phyloP scores from a whole-genome alignment of 1,139 yeast species.

The Saccharomyces uvarum region DNA sequence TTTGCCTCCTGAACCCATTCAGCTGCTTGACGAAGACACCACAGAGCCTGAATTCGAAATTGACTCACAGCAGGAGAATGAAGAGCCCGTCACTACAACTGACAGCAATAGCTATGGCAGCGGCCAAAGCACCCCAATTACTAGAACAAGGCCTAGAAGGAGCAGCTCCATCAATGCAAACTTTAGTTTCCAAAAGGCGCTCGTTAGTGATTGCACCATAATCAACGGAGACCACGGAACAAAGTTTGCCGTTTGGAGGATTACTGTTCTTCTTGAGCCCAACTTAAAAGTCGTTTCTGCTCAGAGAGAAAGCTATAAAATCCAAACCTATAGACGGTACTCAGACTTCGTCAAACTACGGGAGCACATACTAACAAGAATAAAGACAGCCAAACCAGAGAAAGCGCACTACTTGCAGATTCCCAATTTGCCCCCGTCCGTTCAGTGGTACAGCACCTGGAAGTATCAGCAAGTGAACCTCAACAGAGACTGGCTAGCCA shows the following conservation, averaged over 20 bases:
- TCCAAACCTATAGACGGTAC: constrained; percentile 24
- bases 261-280: constrained; percentile 20
- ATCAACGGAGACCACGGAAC: constrained; percentile 21
- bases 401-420: constrained; percentile 8
- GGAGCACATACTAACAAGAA: constrained; percentile 10
- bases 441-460: constrained; percentile 29
- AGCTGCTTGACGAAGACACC: constrained; percentile 14
- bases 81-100: neutral
- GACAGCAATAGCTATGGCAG: neutral
- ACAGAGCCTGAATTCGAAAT: neutral
- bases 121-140: constrained; percentile 2
- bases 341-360: constrained; percentile 24
- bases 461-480: constrained; percentile 23
- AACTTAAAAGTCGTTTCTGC: neutral
- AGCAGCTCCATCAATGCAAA: constrained; percentile 9
- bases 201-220: constrained; percentile 24
- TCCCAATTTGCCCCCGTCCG: constrained; percentile 25
- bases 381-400: constrained; percentile 9
- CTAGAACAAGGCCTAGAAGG: constrained; percentile 4
- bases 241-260: constrained; percentile 27
- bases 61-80: neutral
- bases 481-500: constrained; percentile 23
- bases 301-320: constrained; percentile 7
- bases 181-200: constrained; percentile 9
- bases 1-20: constrained; percentile 25